Evolutionary conservation across 2,329 filamentous ascomycete genomes (phyloP), one percentile per base, ranked within the genome.

Genomic region (Microcyclospora tardicrescens): DNA sequence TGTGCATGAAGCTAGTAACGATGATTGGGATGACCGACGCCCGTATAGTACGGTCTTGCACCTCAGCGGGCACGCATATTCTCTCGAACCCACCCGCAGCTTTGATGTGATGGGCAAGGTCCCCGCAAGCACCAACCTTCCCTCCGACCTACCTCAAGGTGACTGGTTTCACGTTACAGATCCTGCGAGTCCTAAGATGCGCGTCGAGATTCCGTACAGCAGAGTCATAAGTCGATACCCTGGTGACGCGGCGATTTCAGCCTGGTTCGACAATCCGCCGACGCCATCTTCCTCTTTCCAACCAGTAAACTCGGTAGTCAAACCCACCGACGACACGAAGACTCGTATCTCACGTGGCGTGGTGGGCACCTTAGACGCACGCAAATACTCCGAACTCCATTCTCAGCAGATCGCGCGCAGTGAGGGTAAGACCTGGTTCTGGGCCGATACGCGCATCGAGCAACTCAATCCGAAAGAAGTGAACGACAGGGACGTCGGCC

Each of bases 361-460:
- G 0, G 49, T 57, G 10, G 64, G 66, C 2, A 55, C 73, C 1
- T 35, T 62, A 1, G 56, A 61, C n/a, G 71, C 63, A 1, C 64
- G 73, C 2, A 46, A 52, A 1, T 75, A 65, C 48, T 65, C 69
- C 1, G 49, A 54, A 0, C 44, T 59, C 10, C 57, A 63, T 12
- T 71, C 78, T 41, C 43, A 58, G 1, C 69, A 73, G 2, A 71
- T 77, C 19, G 50, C 57, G 0, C 44, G 53, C 10, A 35, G 29
- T 6, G 12, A n/a, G 14, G 63, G 59, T 11, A 62, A 65, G 16
- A 55, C 58, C 0, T 78, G 73, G 73, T 74, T 69, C 52, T 75
- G 71, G 67, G 72, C 65, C 0, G 73, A 78, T 37, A 62, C 62
- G 15, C 64, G 75, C 1, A 66, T 67, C 0, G 68, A 77, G 35